phyloP scores from a whole-genome alignment of 2,329 filamentous ascomycete species.

The Podosphaera fusca region DNA sequence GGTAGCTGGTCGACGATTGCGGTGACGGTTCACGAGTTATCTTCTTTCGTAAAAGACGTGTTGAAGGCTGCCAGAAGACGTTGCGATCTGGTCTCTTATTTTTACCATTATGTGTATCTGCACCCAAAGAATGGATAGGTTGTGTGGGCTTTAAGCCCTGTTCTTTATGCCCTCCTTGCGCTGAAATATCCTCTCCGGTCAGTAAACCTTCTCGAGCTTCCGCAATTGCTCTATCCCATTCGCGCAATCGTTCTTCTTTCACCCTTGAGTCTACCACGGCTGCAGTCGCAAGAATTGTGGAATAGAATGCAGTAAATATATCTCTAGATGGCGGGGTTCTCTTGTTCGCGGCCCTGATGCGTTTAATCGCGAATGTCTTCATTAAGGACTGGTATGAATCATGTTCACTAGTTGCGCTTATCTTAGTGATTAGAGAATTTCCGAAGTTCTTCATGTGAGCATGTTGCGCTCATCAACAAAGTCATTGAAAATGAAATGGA shows the following conservation, averaged over 20 bases:
- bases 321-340: constrained; percentile 28
- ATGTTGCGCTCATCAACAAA: constrained; percentile 6
- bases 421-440: constrained; percentile 43
- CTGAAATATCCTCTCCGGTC: neutral
- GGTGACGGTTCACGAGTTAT: neutral
- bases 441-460: constrained; percentile 36
- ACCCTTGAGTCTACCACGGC: constrained; percentile 35
- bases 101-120: neutral
- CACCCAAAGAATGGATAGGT: neutral
- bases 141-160: neutral
- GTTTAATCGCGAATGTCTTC: constrained; percentile 24
- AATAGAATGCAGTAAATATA: constrained; percentile 43
- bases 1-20: neutral
- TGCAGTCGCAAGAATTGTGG: constrained; percentile 41
- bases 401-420: constrained; percentile 37
- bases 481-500: too few relatives aligned
- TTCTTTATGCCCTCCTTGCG: neutral
- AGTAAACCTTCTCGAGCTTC: constrained; percentile 19
- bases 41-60: neutral
- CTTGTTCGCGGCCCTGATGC: constrained; percentile 25
- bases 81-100: neutral
- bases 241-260: constrained; percentile 32
- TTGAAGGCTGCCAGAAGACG: neutral
- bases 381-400: constrained; percentile 31
- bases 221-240: constrained; percentile 38